Conservation (phyloP, 108 stramenopile species). For the Halocafeteria seosinensis region DNA sequence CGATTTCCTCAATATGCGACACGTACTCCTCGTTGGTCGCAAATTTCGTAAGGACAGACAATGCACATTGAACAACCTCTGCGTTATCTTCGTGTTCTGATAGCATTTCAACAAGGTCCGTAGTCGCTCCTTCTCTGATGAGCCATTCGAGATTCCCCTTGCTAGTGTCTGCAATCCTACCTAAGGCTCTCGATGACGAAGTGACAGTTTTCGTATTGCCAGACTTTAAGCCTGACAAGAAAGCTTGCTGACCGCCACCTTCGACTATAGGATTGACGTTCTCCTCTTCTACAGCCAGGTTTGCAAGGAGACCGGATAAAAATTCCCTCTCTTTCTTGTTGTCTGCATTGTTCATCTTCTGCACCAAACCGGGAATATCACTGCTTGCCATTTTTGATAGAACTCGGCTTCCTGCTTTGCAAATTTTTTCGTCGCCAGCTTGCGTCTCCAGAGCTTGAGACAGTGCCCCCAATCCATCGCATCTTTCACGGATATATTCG, state of each 20-base stretch:
- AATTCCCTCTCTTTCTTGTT: constrained; percentile 8
- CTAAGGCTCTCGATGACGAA: constrained; percentile 4
- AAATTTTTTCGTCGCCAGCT: background rate
- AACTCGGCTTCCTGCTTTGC: constrained; percentile 7
- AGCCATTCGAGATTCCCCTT: background rate
- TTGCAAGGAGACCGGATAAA: constrained; percentile 6
- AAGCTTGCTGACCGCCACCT: background rate
- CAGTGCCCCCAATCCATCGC: background rate
- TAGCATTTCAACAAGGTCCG: constrained; percentile 7
- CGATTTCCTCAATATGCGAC: background rate
- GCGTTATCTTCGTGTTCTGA: background rate
- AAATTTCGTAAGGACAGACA: background rate
- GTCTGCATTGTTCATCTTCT: background rate
- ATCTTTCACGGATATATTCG: background rate
- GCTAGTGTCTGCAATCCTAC: constrained; percentile 4
- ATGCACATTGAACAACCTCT: background rate
- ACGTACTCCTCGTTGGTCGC: constrained; percentile 6
- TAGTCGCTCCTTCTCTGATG: background rate
- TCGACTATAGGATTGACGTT: constrained; percentile 3
- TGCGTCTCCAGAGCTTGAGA: constrained; percentile 6
- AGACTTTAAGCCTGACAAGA: background rate
- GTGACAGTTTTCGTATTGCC: background rate
- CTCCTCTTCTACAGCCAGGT: constrained; percentile 9
- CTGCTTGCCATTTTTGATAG: constrained; percentile 6
- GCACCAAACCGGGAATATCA: constrained; percentile 1